Conservation (phyloP, 2,329 filamentous ascomycete species). For the Trichoderma asperellum region DNA sequence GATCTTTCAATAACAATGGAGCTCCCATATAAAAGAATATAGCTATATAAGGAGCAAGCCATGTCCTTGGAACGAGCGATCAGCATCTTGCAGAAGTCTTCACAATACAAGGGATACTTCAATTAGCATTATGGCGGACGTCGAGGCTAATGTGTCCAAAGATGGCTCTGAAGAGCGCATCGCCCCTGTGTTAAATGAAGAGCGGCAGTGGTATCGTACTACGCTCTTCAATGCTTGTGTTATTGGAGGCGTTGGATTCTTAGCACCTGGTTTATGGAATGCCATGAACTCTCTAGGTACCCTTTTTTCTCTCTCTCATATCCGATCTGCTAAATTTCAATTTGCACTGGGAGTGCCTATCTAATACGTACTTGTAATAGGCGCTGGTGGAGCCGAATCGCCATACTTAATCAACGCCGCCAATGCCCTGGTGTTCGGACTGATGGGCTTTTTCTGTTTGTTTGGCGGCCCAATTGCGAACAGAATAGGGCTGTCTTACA, state of each 20-base stretch:
- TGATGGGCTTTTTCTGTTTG: constrained; percentile 52
- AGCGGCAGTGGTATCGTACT: constrained; percentile 51
- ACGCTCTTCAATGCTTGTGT: constrained; percentile 59
- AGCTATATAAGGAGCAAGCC: constrained; percentile 3
- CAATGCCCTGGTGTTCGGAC: constrained; percentile 53
- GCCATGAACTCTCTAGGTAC: constrained; percentile 50
- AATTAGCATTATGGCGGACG: constrained; percentile 9
- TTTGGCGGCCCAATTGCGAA: constrained; percentile 54
- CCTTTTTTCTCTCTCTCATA: neutral
- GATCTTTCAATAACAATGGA: neutral
- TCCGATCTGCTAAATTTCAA: neutral
- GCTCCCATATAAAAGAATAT: neutral
- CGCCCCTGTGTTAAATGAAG: neutral
- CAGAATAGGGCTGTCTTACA: constrained; percentile 52
- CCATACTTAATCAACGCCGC: constrained; percentile 49
- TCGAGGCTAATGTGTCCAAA: constrained; percentile 16
- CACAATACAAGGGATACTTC: neutral
- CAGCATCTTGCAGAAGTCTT: neutral
- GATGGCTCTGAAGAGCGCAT: constrained; percentile 17
- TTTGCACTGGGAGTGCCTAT: neutral
- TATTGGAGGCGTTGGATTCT: constrained; percentile 57
- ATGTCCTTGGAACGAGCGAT: neutral
- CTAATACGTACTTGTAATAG: constrained; percentile 40
- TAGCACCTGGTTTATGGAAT: constrained; percentile 58
- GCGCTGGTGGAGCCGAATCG: constrained; percentile 52